These are phyloP conservation scores for Botryotinia convoluta DNA, from an alignment of 2,329 filamentous ascomycete genomes.

Conservation along the genomic window DNA sequence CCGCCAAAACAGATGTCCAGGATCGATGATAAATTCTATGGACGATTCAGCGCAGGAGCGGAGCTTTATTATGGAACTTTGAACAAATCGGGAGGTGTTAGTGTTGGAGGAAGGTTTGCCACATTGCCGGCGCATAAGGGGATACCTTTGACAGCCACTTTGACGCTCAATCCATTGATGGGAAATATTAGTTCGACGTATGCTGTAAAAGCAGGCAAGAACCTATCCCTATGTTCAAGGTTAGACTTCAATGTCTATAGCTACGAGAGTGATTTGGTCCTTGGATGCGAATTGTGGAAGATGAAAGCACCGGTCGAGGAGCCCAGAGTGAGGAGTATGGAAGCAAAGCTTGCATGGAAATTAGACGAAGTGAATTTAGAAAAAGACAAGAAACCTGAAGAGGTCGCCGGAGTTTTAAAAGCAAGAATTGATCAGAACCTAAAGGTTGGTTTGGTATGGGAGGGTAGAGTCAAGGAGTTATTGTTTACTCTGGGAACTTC, in stretches of 20 bases:
- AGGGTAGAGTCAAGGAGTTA: slow-evolving; percentile 86
- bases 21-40: slow-evolving; percentile 61
- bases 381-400: slow-evolving; percentile 49
- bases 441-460: slow-evolving; percentile 84
- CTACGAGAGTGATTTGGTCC: slow-evolving; percentile 90
- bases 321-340: slow-evolving; percentile 47
- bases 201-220: slow-evolving; percentile 79
- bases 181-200: slow-evolving; percentile 90
- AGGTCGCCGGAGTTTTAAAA: slow-evolving; percentile 84
- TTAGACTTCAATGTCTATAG: slow-evolving; percentile 99
- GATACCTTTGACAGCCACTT: slow-evolving; percentile 87
- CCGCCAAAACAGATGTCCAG: slow-evolving; percentile 25
- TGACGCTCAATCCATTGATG: slow-evolving; percentile 92
- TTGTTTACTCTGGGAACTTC: slow-evolving; percentile 87
- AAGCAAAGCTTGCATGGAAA: slow-evolving; percentile 54
- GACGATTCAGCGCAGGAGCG: slow-evolving; percentile 83
- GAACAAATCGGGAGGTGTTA: slow-evolving; percentile 91
- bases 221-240: slow-evolving; percentile 80
- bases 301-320: slow-evolving; percentile 42
- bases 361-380: slow-evolving; percentile 41
- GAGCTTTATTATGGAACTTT: slow-evolving; percentile 94
- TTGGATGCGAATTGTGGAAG: slow-evolving; percentile 92
- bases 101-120: slow-evolving; percentile 82
- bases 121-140: slow-evolving; percentile 78
- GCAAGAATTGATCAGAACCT: slow-evolving; percentile 85